Evolutionary conservation across 192 early-diverging fungal genomes (phyloP).

Genomic region (Umbelopsis sp.): DNA sequence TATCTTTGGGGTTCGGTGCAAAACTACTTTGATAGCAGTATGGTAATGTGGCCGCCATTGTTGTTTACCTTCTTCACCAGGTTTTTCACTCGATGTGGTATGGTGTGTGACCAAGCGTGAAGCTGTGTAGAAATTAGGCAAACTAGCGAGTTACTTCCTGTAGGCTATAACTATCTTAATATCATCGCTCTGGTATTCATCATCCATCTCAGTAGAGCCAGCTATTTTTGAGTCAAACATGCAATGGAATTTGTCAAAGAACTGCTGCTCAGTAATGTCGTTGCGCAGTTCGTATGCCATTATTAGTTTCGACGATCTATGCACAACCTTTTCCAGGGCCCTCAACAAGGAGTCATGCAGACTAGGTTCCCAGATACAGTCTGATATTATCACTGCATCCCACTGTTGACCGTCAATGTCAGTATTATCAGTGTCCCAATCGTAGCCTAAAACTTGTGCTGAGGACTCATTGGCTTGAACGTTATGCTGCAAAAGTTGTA

Average conservation of each 20-base stretch:
- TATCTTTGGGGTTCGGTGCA: no score
- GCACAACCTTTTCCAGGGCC: neutral
- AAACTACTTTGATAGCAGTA: no score
- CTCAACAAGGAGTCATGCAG: neutral
- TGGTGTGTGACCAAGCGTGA: no score
- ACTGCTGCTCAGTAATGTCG: neutral
- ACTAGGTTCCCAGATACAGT: conserved; percentile 6
- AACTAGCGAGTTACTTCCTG: neutral
- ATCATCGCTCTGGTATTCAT: conserved; percentile 9
- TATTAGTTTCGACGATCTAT: neutral
- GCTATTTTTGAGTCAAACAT: neutral
- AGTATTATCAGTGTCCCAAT: neutral
- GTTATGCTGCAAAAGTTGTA: neutral
- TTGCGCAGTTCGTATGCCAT: conserved; percentile 9
- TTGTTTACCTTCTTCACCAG: no score
- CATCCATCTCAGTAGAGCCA: neutral
- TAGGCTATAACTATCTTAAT: neutral
- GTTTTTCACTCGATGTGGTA: no score
- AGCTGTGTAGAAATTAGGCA: no score
- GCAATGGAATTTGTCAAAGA: neutral
- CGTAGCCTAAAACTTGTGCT: neutral
- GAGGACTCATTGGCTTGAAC: neutral
- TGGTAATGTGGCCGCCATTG: no score
- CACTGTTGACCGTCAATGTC: neutral
- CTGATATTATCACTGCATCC: neutral